Evolutionary conservation across 768 basidiomycete species (phyloP).

Genomic region (Infundibulicybe gibba): DNA sequence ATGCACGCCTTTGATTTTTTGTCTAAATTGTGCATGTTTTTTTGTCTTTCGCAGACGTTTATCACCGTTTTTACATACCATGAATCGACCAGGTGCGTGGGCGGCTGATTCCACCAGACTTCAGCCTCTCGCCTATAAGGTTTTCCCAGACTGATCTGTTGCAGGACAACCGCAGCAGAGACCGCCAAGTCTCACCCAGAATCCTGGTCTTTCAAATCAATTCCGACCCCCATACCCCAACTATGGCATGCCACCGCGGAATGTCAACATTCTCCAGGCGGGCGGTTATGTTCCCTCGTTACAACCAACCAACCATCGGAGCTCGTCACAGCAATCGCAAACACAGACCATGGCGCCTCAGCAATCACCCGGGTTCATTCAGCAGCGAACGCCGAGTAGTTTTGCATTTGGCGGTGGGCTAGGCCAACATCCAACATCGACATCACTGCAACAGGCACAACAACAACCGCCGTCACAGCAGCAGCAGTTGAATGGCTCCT

Average conservation of each 20-base stretch:
- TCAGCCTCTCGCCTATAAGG: conserved; percentile 8
- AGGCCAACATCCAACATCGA: conserved; percentile 44
- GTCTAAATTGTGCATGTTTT: background rate
- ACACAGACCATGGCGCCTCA: conserved; percentile 54
- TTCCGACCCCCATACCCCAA: conserved; percentile 55
- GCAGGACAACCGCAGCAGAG: conserved; percentile 80
- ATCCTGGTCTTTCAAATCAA: conserved; percentile 57
- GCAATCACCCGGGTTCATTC: conserved; percentile 60
- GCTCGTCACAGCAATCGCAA: conserved; percentile 49
- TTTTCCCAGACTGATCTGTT: conserved; percentile 21
- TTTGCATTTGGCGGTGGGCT: conserved; percentile 65
- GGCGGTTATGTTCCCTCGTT: conserved; percentile 54
- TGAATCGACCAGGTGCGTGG: conserved; percentile 61
- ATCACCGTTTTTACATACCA: conserved; percentile 29
- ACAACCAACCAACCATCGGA: conserved; percentile 58
- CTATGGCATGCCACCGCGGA: conserved; percentile 63
- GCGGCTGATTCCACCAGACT: conserved; percentile 5
- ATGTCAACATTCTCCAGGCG: conserved; percentile 43
- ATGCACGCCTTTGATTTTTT: background rate
- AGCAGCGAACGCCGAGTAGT: conserved; percentile 55
- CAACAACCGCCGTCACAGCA: conserved; percentile 47
- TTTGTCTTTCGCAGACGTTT: conserved; percentile 23
- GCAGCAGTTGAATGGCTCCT: conserved; percentile 50
- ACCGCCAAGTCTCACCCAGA: conserved; percentile 70
- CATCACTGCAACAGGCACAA: conserved; percentile 39